Evolutionary conservation across 2,329 filamentous ascomycete genomes (phyloP).

Genomic region (Fusarium gaditjirri): DNA sequence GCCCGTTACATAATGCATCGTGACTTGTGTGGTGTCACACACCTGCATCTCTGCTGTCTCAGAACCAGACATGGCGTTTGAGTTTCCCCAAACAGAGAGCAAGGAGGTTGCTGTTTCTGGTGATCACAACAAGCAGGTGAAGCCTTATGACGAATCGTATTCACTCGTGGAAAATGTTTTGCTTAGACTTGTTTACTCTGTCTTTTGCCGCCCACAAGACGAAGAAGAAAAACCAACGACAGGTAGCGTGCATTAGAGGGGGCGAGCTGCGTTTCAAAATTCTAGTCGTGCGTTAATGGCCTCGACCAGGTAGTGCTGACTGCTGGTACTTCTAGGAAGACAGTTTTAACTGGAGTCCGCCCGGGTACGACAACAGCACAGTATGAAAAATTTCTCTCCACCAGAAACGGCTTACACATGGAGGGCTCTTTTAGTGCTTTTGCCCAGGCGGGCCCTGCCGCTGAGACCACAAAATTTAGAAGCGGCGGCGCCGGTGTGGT

Average conservation of each 20-base stretch:
- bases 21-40: constrained; percentile 9
- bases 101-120: constrained; percentile 6
- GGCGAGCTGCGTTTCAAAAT: constrained; percentile 27
- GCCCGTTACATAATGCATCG: constrained; percentile 10
- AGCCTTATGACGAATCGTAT: constrained; percentile 17
- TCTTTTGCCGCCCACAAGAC: constrained; percentile 1
- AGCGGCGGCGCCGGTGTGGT: constrained; percentile 22
- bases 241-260: constrained; percentile 15
- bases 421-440: constrained; percentile 10
- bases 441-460: constrained; percentile 42
- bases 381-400: constrained; percentile 4
- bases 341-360: background rate
- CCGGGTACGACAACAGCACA: constrained; percentile 15
- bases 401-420: background rate
- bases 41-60: constrained; percentile 19
- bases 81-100: constrained; percentile 2
- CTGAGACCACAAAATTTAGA: constrained; percentile 31
- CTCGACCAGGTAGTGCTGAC: constrained; percentile 28
- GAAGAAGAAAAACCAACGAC: constrained; percentile 10
- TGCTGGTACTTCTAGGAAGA: background rate
- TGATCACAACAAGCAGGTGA: constrained; percentile 10
- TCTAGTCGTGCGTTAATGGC: constrained; percentile 20
- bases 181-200: background rate
- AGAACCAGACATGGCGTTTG: constrained; percentile 18
- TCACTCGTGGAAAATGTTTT: constrained; percentile 3